phyloP scores from a whole-genome alignment of 805 yeast genomes.

The Kluyveromyces aestuarii region DNA sequence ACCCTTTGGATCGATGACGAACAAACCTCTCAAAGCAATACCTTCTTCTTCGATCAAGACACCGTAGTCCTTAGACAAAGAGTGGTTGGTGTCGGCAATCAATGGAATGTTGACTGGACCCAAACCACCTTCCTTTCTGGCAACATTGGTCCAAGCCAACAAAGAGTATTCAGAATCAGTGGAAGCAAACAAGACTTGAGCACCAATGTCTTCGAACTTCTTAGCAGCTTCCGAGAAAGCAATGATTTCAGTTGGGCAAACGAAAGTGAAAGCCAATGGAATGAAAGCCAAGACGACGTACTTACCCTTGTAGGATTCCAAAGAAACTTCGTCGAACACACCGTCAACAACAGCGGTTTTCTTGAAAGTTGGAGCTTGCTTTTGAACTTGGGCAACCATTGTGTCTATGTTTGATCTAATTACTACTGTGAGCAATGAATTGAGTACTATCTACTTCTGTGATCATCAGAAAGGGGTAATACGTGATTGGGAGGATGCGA shows the following conservation, averaged over 20 bases:
- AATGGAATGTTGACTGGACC: slow-evolving; percentile 93
- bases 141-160: slow-evolving; percentile 96
- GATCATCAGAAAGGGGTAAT: no score
- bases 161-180: slow-evolving; percentile 97
- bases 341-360: slow-evolving; percentile 98
- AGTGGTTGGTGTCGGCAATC: slow-evolving; percentile 94
- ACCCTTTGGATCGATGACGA: slow-evolving; percentile 95
- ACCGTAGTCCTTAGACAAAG: slow-evolving; percentile 93
- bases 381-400: slow-evolving; percentile 88
- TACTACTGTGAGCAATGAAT: no score
- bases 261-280: slow-evolving; percentile 98
- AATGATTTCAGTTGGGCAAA: slow-evolving; percentile 98
- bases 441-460: no score
- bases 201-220: slow-evolving; percentile 79
- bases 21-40: slow-evolving; percentile 95
- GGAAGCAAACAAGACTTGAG: slow-evolving; percentile 89
- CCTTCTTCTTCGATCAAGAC: slow-evolving; percentile 95
- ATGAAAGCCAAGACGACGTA: slow-evolving; percentile 96
- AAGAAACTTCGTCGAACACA: slow-evolving; percentile 85
- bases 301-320: slow-evolving; percentile 94
- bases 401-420: slow-evolving; percentile 8
- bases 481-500: no score
- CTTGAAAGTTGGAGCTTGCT: slow-evolving; percentile 93
- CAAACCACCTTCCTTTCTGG: slow-evolving; percentile 96
- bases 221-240: slow-evolving; percentile 95